Evolutionary conservation across 1,284 basidiomycete genomes (phyloP).

Genomic region (Naganishia sp.): DNA sequence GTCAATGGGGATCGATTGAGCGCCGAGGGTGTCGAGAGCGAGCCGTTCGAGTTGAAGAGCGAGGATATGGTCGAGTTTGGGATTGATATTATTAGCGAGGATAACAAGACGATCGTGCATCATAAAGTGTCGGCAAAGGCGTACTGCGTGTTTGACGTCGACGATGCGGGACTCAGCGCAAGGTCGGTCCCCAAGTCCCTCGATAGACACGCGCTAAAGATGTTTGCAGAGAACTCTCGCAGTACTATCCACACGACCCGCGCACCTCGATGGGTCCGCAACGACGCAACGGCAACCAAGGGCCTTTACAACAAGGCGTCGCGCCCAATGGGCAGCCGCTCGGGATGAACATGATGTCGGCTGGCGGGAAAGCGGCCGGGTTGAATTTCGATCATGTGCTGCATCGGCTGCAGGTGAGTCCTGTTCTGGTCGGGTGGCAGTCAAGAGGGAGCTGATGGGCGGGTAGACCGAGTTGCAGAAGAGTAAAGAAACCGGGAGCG

Average conservation of each 20-base stretch:
- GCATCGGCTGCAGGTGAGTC: conserved; percentile 55
- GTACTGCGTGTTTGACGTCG: conserved; percentile 80
- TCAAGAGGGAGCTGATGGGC: conserved; percentile 51
- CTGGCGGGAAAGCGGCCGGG: conserved; percentile 51
- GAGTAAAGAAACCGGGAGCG: conserved; percentile 88
- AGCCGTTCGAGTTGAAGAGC: conserved; percentile 89
- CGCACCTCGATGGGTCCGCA: conserved; percentile 33
- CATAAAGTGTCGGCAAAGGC: conserved; percentile 97
- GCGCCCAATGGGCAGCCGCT: conserved; percentile 13
- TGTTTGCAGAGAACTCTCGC: conserved; percentile 39
- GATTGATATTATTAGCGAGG: conserved; percentile 97
- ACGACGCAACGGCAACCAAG: conserved; percentile 23
- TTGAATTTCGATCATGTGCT: conserved; percentile 58
- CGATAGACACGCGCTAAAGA: conserved; percentile 33
- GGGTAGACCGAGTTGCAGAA: conserved; percentile 81
- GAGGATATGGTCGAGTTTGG: conserved; percentile 97
- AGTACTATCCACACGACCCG: conserved; percentile 47
- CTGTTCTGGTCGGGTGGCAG: background rate
- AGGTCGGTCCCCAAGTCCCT: conserved; percentile 40
- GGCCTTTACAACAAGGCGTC: conserved; percentile 7
- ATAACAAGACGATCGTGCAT: conserved; percentile 97
- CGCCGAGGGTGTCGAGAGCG: conserved; percentile 85
- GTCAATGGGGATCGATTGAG: conserved; percentile 94
- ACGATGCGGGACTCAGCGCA: conserved; percentile 64
- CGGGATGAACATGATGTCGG: conserved; percentile 43